Evolutionary conservation across 2,329 filamentous ascomycete species (phyloP), one percentile per base, ranked within the genome.

Genomic region (Akanthomyces dipterigenus): DNA sequence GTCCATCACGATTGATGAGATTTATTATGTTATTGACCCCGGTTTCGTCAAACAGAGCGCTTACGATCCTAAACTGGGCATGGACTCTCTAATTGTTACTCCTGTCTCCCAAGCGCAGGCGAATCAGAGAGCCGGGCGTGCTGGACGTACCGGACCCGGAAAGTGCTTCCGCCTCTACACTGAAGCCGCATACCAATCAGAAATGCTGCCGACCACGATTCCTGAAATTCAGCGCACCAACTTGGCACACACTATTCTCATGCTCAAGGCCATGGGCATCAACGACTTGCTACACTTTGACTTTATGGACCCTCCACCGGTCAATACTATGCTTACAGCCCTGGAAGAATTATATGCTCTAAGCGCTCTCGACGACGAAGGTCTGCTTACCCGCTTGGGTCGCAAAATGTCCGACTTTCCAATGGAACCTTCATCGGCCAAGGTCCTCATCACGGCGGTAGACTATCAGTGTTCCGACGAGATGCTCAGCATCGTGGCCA

Each of bases 181-280:
- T 0, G 95, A 99, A 76, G 87, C 91, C 3, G 95, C 95, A 0
- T 99, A 92, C 72, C 91, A 98, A 71, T 93, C 90, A 0, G 96
- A 99, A 75, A 97, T 99, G 93, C 77, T 98, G 62, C 93, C 95
- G 0, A 97, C 93, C 0, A 93, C 92, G 0, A 96, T 98, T 34
- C 95, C 95, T 1, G 95, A 98, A 69, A 99, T 99, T 56, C 95
- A 99, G 71, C 84, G 95, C 1, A 91, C 97, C 72, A 99, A 99
- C 69, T 72, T 99, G 58, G 90, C 91, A 0, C 88, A 90, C 67
- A 97, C 93, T 0, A 98, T 99, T 73, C 82, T 99, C 51, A 96
- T 97, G 90, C 83, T 99, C 55, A 99, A 99, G 73, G 95, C 95
- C 0, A 98, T 99, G 92, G 95, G 96, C 3, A 98, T 99, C 74